These are phyloP conservation scores for Podaxis sp. DNA, from an alignment of 768 basidiomycete species.

Conservation along the genomic window DNA sequence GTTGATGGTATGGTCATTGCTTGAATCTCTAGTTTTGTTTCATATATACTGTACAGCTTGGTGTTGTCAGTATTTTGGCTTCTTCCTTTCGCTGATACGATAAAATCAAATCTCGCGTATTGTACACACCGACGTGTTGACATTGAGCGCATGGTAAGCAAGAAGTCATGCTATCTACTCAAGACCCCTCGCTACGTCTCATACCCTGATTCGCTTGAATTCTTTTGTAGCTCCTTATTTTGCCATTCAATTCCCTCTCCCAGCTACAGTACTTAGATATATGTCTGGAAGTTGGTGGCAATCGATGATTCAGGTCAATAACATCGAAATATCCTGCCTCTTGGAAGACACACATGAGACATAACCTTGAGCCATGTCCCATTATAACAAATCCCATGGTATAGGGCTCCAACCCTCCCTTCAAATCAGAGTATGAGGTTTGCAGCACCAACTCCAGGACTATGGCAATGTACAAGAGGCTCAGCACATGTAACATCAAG, in stretches of 20 bases:
- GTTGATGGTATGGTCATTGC: too few species aligned
- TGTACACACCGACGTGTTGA: too few species aligned
- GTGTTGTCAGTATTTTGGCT: background rate
- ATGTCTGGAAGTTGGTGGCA: background rate
- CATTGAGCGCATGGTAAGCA: background rate
- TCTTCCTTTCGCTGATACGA: background rate
- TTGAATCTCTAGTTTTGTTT: too few species aligned
- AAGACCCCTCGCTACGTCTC: background rate
- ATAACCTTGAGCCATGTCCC: background rate
- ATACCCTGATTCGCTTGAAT: background rate
- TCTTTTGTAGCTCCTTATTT: background rate
- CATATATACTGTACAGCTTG: too few species aligned
- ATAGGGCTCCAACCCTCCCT: background rate
- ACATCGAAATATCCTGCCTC: accelerated
- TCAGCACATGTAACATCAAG: background rate
- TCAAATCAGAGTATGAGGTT: background rate
- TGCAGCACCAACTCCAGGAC: background rate
- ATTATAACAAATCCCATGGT: background rate
- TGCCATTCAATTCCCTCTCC: background rate
- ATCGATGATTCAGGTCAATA: background rate
- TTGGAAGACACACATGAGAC: background rate
- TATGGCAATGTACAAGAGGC: background rate
- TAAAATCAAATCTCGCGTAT: background rate
- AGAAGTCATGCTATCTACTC: background rate
- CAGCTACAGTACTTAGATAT: background rate